Base-by-base conservation (phyloP, 2,329 filamentous ascomycete genomes). In the Arthrobotrys musiformis region DNA sequence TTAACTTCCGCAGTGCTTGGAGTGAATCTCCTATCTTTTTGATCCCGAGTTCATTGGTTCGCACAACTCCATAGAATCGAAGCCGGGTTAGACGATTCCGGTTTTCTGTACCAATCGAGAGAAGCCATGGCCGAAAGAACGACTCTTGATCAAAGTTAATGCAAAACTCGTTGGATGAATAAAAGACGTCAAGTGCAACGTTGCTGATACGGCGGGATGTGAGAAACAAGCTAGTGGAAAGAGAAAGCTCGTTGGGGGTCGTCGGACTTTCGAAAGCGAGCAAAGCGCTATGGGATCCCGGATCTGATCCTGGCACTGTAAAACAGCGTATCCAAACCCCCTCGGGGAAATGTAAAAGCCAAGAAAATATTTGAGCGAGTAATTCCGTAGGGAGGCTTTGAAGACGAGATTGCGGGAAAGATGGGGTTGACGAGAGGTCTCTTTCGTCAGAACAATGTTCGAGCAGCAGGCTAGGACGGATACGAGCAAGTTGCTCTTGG, bases 31-130 rank as follows among this genome's bases (percentile, higher is more conserved):
- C 68, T 3, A 72, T 11, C 17, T 64, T 72, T 1, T 28, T 2
- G 7, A 70, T 17, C 46, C 56, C 66, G 19, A 17, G 30, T 24
- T 62, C 46, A 2, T 17, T 26, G 13, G 24, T 9, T 17, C 28
- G 28, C 26, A 54, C 11, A 2, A 19, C 13, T 4, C 28, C 28
- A 15, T 17, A 40, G 26, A 40, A 26, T 13, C 40, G 46, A 13
- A 72, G 17, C 1, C 30, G 24, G n/a, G 42, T 50, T 13, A 72
- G 19, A 1, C 58, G 46, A 19, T 58, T 40, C 17, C 60, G 30
- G 33, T 72, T 72, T 7, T n/a, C 24, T 2, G 13, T 17, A 2
- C 58, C 68, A 40, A 72, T 72, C 24, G 60, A 72, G 19, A 72
- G 26, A 8, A 72, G 7, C 68, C 68, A 72, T 22, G 46, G 13